These are phyloP conservation scores for Eutypa lata DNA, from an alignment of 2,329 filamentous ascomycete genomes.

Conservation along the genomic window DNA sequence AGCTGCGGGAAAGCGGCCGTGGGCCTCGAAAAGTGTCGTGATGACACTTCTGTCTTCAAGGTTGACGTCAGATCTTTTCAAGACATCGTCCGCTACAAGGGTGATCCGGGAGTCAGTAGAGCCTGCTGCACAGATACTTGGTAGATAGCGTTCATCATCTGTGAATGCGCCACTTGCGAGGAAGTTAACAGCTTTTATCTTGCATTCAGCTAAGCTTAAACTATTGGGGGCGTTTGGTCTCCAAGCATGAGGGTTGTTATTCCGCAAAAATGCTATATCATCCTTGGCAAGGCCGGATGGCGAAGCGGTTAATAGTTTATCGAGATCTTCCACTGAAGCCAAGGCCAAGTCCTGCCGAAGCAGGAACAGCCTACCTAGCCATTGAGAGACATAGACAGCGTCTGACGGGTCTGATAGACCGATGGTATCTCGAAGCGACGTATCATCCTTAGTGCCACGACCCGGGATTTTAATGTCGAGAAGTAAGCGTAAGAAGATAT, in stretches of 20 bases:
- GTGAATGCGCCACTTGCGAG: conserved; percentile 82
- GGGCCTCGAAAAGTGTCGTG: conserved; percentile 66
- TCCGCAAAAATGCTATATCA: conserved; percentile 68
- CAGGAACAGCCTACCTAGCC: conserved; percentile 76
- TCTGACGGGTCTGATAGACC: conserved; percentile 66
- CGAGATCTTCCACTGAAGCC: conserved; percentile 21
- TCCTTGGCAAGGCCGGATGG: conserved; percentile 58
- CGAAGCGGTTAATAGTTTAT: conserved; percentile 26
- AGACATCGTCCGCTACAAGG: conserved; percentile 80
- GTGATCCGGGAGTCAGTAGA: conserved; percentile 79
- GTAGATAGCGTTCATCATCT: conserved; percentile 78
- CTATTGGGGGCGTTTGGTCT: conserved; percentile 57
- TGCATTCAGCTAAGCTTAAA: conserved; percentile 66
- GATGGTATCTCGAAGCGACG: conserved; percentile 61
- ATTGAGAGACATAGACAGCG: conserved; percentile 67
- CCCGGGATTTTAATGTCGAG: conserved; percentile 68
- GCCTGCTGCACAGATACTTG: conserved; percentile 78
- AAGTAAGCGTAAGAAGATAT: conserved; percentile 75
- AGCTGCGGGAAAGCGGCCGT: conserved; percentile 68
- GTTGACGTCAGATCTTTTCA: conserved; percentile 75
- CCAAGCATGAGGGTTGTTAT: conserved; percentile 68
- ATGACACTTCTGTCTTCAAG: conserved; percentile 68
- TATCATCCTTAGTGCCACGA: conserved; percentile 76
- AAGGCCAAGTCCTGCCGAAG: conserved; percentile 48
- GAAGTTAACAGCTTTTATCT: conserved; percentile 66